Evolutionary conservation across 164 flowering plant species (phyloP).

Genomic region (Vitis vinifera): ASM3070453v1 NC_081814.1:22714501-22715000

Average conservation of each 20-base stretch:
- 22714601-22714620: no score
- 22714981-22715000: neutral
- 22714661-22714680: neutral
- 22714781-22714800: conserved; percentile 42
- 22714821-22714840: conserved; percentile 62
- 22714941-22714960: neutral
- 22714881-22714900: conserved; percentile 37
- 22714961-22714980: neutral
- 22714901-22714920: neutral
- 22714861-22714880: conserved; percentile 58
- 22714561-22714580: no score
- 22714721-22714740: conserved; percentile 44
- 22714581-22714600: no score
- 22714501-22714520: no score
- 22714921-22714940: neutral
- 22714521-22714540: no score
- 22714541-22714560: no score
- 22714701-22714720: conserved; percentile 46
- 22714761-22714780: conserved; percentile 44
- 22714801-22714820: conserved; percentile 46
- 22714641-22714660: no score
- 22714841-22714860: conserved; percentile 73
- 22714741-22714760: conserved; percentile 64
- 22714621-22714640: no score
- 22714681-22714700: conserved; percentile 63